Evolutionary conservation across 2,329 filamentous ascomycete genomes (phyloP), one percentile per base, ranked within the genome.

Genomic region (Fusarium nisikadoi): DNA sequence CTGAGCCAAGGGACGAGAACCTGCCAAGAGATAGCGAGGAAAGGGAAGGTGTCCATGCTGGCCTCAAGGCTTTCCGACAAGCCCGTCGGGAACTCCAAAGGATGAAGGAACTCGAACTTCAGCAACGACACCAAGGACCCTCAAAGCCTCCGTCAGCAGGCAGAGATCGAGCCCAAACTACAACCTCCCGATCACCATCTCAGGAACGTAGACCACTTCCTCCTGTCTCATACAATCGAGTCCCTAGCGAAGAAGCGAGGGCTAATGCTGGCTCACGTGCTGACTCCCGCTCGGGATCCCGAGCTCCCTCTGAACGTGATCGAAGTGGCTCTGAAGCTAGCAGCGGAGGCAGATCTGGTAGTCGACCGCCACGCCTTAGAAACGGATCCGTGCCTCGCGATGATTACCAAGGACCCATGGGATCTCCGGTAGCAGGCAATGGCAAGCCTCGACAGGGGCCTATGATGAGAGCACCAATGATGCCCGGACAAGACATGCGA

Each of bases 241-340:
- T 80, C 11, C 82, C 83, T 2, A 85, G 83, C 52, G 83, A 85
- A 31, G 86, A 87, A 25, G 77, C 80, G 6, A 73, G 77, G n/a
- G 77, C 77, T 25, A 76, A 78, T 31, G 73, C 70, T 14, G 65
- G 65, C 25, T 72, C 68, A 16, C 67, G 67, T n/a, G 45, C 76
- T 27, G 66, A 54, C 19, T 70, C 70, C 19, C 70, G 70, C 29
- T 72, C 76, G 27, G 77, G 68, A 27, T 83, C 80, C 9, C 77
- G 76, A 33, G 76, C 76, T 20, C 73, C 80, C 27, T 81, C 82
- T 0, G 86, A 88, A 46, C 83, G 87, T 14, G 84, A 89, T 46
- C 82, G 87, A 45, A 89, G 87, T 69, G 86, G 87, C 36, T 89
- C 88, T 0, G 87, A 89, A 27, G 82, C 86, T 6, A 88, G 87